Evolutionary conservation across 306 rosid genomes (phyloP).

Genomic region (Ormosia emarginata): DNA sequence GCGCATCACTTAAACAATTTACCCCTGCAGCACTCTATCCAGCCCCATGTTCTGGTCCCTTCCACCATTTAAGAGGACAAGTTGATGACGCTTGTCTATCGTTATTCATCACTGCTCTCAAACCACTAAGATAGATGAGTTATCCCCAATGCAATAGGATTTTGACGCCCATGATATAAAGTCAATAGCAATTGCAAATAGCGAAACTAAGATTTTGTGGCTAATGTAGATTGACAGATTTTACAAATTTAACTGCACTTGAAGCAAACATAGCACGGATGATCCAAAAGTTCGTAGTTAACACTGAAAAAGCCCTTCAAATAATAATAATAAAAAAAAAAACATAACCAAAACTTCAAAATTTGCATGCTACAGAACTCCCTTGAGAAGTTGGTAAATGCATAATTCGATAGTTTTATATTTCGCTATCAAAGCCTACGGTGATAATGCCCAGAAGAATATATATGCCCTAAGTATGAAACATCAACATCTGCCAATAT

Average conservation of each 20-base stretch:
- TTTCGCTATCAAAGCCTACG: background rate
- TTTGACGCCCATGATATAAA: background rate
- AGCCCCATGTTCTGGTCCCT: background rate
- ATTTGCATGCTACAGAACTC: background rate
- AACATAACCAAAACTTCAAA: background rate
- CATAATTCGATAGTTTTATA: background rate
- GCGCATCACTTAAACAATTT: background rate
- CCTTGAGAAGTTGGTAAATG: background rate
- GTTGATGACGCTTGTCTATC: background rate
- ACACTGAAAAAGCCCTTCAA: background rate
- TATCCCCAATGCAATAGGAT: background rate
- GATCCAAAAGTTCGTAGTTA: background rate
- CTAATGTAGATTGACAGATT: background rate
- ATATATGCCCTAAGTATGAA: background rate
- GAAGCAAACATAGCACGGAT: background rate
- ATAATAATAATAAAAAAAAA: background rate
- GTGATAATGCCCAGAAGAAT: constrained; percentile 7
- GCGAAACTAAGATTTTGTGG: background rate
- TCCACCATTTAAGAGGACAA: background rate
- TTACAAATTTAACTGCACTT: background rate
- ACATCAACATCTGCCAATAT: background rate
- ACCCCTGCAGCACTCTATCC: background rate
- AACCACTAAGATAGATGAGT: background rate
- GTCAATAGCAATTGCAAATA: background rate
- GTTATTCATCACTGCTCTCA: background rate